A percentile compares a stretch with the other conserved stretches of the same genome.
Evolutionary conservation across 345 rosid genomes (phyloP).

Genomic region (Hibiscus tridactylites): DNA sequence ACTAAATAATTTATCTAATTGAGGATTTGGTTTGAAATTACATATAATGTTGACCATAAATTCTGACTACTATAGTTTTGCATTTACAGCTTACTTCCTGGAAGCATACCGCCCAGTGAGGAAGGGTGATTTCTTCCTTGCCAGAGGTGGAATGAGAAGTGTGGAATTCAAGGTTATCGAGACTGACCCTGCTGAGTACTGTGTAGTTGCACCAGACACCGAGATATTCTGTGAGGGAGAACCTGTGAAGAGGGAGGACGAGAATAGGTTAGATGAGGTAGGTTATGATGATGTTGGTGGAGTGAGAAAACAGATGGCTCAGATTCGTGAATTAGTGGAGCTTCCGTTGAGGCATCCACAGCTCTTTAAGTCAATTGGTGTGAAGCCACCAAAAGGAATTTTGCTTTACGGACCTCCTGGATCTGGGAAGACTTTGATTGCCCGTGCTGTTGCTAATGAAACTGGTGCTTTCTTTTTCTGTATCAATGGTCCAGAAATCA

Average conservation of each 20-base stretch:
- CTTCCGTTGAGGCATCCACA: constrained; percentile 94
- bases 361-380: constrained; percentile 93
- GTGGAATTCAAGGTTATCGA: constrained; percentile 85
- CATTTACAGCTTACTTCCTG: constrained; percentile 68
- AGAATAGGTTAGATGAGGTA: constrained; percentile 79
- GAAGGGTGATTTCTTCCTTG: constrained; percentile 91
- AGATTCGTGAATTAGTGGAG: constrained; percentile 89
- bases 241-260: constrained; percentile 83
- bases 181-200: constrained; percentile 82
- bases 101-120: constrained; percentile 96
- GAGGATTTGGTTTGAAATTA: background rate
- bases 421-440: constrained; percentile 88
- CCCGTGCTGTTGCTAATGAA: constrained; percentile 94
- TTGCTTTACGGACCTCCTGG: constrained; percentile 86
- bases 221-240: constrained; percentile 98
- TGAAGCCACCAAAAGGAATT: constrained; percentile 95
- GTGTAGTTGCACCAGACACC: constrained; percentile 97
- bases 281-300: constrained; percentile 99
- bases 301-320: constrained; percentile 98
- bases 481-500: constrained; percentile 92
- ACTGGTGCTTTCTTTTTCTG: constrained; percentile 97
- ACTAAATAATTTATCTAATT: background rate
- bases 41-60: background rate
- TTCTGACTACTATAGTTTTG: constrained; percentile 11
- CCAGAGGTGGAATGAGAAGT: constrained; percentile 96